phyloP scores from a whole-genome alignment of 2,329 filamentous ascomycete genomes.

The Trichoderma endophyticum region DNA sequence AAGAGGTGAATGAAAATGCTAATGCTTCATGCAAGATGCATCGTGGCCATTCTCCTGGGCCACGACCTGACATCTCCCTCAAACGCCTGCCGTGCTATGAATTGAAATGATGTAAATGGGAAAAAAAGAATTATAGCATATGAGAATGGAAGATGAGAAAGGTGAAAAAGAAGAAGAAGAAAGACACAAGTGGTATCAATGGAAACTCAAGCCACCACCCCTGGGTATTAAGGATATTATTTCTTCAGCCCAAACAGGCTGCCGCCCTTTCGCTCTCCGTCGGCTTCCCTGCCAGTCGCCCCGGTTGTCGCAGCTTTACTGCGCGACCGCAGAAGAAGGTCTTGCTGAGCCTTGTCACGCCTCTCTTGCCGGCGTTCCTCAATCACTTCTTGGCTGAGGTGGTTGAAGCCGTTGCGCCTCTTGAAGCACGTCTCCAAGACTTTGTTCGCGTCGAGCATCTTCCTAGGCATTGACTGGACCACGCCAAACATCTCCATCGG shows the following conservation, averaged over 20 bases:
- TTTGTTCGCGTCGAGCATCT: conserved; percentile 75
- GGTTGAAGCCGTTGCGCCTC: conserved; percentile 74
- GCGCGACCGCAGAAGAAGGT: conserved; percentile 30
- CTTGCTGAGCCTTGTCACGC: conserved; percentile 51
- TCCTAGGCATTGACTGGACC: conserved; percentile 80
- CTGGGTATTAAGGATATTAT: background rate
- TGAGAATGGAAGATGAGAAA: background rate
- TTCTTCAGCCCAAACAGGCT: conserved; percentile 46
- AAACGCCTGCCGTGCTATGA: conserved; percentile 18
- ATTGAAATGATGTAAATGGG: background rate
- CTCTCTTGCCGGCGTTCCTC: conserved; percentile 72
- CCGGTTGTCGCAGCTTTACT: conserved; percentile 27
- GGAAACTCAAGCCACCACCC: conserved; percentile 2
- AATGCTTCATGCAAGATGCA: conserved; percentile 16
- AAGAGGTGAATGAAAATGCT: conserved; percentile 10
- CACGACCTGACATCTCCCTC: conserved; percentile 8
- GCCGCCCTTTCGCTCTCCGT: conserved; percentile 32
- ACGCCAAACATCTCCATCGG: conserved; percentile 96
- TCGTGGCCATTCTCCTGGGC: conserved; percentile 5
- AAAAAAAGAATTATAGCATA: background rate
- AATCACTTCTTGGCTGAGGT: conserved; percentile 77
- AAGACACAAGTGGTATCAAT: conserved; percentile 16
- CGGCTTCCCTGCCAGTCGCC: conserved; percentile 18
- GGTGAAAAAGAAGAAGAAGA: conserved; percentile 10
- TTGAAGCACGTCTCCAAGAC: conserved; percentile 82